phyloP scores from a whole-genome alignment of 768 basidiomycete species.

The Hypsizygus marmoreus region DNA sequence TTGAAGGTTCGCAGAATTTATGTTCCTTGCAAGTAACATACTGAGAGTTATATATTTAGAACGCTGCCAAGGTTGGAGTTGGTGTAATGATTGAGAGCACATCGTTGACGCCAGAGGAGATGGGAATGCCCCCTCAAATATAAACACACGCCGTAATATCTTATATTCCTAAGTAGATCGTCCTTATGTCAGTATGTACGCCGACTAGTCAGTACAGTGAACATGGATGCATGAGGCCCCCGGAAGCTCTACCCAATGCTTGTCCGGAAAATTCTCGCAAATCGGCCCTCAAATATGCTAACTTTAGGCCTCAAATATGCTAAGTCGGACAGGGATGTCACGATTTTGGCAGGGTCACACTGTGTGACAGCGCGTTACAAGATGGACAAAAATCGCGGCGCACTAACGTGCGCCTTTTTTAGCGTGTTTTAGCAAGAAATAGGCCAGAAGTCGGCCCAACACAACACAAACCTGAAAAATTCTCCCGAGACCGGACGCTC shows the following conservation, averaged over 20 bases:
- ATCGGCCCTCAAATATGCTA: no score
- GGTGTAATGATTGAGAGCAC: conserved; percentile 98
- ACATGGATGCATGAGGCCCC: conserved; percentile 1
- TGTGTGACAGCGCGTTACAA: no score
- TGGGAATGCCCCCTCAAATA: conserved; percentile 63
- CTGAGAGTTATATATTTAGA: conserved; percentile 45
- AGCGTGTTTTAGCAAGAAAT: no score
- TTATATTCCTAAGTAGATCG: conserved; percentile 23
- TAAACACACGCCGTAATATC: conserved; percentile 31
- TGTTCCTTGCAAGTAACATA: conserved; percentile 4
- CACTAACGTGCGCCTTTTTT: no score
- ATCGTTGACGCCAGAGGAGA: conserved; percentile 79
- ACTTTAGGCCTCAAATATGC: no score
- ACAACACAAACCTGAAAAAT: no score
- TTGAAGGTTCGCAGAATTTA: conserved; percentile 68
- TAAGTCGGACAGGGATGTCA: no score
- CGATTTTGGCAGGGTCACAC: no score
- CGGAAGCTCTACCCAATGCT: background rate
- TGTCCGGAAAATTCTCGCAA: no score
- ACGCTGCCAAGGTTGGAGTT: conserved; percentile 91
- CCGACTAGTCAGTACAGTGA: background rate
- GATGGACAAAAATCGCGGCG: no score
- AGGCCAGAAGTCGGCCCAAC: no score
- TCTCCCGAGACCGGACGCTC: no score
- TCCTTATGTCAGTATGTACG: background rate